Base-by-base conservation (phyloP, 2,329 filamentous ascomycete species). In the Tympanopsis confertula region DNA sequence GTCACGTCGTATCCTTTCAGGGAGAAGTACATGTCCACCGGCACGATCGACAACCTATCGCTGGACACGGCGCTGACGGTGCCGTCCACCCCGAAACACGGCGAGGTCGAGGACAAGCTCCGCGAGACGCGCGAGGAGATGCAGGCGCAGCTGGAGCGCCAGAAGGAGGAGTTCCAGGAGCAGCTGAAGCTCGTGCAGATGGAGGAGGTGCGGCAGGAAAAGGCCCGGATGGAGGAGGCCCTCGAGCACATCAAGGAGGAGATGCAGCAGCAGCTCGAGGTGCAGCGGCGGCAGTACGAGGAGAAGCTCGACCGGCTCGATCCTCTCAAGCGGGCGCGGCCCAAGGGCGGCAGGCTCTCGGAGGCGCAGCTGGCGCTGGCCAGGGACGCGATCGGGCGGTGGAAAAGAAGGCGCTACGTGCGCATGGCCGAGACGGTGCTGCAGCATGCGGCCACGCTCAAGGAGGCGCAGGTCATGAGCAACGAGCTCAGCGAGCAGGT, bases 401-500 rank as follows among this genome's bases (percentile, higher is more conserved):
- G 91, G 91, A 78, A 78, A 43, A 72, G 82, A 47, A 78, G 86
- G 20, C 84, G 86, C 50, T 95, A 89, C 50, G 86, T 98, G 40
- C 80, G 82, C 39, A 94, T 98, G 85, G 88, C 89, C 3, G 91
- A 96, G 57, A 77, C 81, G 2, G 80, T 96, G 19, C 66, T 98
- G 35, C 87, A 94, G 52, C 82, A 93, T 54, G 89, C 89, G 3
- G 78, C 85, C 5, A 75, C 80, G 19, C 60, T 98, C 41, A 98
- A 98, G 56, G 91, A 98, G 59, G 91, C 91, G 2, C 91, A 98
- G 53, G 81, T 98, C 43, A 91, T 98, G 86, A 94, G 88, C 62
- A 88, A 94, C 49, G 86, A 94, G 50, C 83, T 98, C 63, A 85
- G 91, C 48, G 91, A 95, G 56, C 78, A 78, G 45, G 84, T 95